A percentile compares a stretch with the other conserved stretches of the same genome.
phyloP scores from a whole-genome alignment of 495 filamentous ascomycete species.

The Xylaria intraflava region DNA sequence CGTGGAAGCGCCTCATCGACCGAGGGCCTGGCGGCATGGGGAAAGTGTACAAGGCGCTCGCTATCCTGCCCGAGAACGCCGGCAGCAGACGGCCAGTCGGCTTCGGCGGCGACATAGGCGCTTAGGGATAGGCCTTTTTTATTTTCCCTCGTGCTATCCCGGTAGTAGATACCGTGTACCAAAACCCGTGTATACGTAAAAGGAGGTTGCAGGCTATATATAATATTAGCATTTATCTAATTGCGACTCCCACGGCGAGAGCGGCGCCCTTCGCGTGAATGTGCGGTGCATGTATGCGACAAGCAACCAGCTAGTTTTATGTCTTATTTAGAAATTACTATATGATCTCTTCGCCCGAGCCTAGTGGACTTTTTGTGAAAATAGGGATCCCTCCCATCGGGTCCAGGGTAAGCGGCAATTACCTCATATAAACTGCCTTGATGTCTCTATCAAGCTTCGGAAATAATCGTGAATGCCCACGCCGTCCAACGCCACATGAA shows the following conservation, averaged over 20 bases:
- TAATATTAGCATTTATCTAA: too few species aligned
- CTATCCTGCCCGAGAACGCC: conserved; percentile 75
- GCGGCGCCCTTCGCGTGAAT: too few species aligned
- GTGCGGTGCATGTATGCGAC: background rate
- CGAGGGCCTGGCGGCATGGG: conserved; percentile 78
- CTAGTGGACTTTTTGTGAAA: background rate
- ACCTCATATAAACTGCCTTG: background rate
- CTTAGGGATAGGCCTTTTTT: too few species aligned
- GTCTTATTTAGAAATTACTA: background rate
- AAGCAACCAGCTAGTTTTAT: background rate
- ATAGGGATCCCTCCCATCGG: background rate
- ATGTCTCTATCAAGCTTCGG: background rate
- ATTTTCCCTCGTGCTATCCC: too few species aligned
- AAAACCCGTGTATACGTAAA: too few species aligned
- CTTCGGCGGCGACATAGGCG: conserved; percentile 85
- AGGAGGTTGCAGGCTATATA: too few species aligned
- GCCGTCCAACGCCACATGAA: conserved; percentile 22
- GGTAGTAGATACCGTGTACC: too few species aligned
- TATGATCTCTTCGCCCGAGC: background rate
- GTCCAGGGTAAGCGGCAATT: background rate
- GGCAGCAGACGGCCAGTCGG: conserved; percentile 75
- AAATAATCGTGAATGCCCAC: background rate
- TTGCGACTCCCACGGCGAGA: too few species aligned
- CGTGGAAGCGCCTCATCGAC: conserved; percentile 75
- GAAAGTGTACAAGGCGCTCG: conserved; percentile 85